phyloP scores from a whole-genome alignment of 805 yeast species.

The Yamadazyma insecticola region DNA sequence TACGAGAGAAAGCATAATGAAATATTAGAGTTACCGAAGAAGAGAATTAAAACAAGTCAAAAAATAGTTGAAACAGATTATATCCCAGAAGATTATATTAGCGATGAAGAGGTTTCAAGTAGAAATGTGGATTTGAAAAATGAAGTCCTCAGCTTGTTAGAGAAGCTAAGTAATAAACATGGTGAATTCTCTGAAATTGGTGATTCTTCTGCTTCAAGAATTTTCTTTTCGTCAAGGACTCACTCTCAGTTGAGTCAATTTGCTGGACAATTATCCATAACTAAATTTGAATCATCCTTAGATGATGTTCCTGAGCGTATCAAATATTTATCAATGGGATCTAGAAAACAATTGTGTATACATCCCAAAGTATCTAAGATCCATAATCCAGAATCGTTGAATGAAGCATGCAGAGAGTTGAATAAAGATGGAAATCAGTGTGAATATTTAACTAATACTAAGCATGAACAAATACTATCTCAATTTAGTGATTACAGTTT shows the following conservation, averaged over 20 bases:
- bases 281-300: slow-evolving; percentile 62
- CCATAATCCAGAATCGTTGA: slow-evolving; percentile 50
- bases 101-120: slow-evolving; percentile 19
- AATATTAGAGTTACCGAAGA: slow-evolving; percentile 11
- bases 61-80: slow-evolving; percentile 11
- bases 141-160: slow-evolving; percentile 40
- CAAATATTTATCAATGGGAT: slow-evolving; percentile 71
- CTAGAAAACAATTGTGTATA: slow-evolving; percentile 82
- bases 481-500: slow-evolving; percentile 54
- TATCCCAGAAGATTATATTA: slow-evolving; percentile 33
- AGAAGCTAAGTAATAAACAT: slow-evolving; percentile 31
- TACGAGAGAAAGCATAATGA: slow-evolving; percentile 12
- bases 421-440: slow-evolving; percentile 39
- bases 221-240: slow-evolving; percentile 78
- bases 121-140: slow-evolving; percentile 10
- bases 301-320: slow-evolving; percentile 44
- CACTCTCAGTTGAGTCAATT: slow-evolving; percentile 87
- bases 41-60: slow-evolving; percentile 6
- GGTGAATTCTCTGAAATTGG: slow-evolving; percentile 14
- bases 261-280: slow-evolving; percentile 59
- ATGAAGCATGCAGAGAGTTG: slow-evolving; percentile 76
- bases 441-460: slow-evolving; percentile 16
- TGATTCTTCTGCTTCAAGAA: slow-evolving; percentile 30
- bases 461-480: slow-evolving; percentile 14
- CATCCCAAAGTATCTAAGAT: slow-evolving; percentile 54